These are phyloP conservation scores for Fusarium floridanum DNA, from an alignment of 2,329 filamentous ascomycete species.

Conservation along the genomic window DNA sequence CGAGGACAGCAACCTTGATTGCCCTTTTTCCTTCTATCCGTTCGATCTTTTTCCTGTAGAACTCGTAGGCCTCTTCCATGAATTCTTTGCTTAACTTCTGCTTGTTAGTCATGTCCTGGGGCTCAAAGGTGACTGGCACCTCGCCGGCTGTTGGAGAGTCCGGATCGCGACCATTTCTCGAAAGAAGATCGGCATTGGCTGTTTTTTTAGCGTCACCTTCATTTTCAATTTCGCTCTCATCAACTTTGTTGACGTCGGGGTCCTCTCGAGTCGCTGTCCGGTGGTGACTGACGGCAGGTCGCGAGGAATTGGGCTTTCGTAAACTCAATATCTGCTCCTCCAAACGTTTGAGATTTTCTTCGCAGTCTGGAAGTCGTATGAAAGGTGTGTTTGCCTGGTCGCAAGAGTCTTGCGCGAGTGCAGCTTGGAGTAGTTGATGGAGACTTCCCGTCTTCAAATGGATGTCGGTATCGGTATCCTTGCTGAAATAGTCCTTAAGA, in stretches of 20 bases:
- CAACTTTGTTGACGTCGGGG: background rate
- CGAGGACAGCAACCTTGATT: conserved; percentile 14
- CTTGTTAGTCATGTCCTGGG: too few species aligned
- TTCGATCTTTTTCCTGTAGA: background rate
- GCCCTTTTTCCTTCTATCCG: background rate
- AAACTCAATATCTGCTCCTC: background rate
- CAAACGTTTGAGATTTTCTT: too few species aligned
- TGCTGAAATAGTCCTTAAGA: background rate
- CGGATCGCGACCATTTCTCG: background rate
- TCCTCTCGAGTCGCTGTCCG: background rate
- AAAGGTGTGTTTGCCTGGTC: too few species aligned
- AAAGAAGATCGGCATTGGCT: background rate
- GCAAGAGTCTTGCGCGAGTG: background rate
- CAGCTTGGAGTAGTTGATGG: background rate
- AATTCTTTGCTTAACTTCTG: background rate
- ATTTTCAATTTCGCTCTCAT: background rate
- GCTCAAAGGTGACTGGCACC: background rate
- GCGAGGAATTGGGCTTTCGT: background rate
- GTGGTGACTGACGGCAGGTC: background rate
- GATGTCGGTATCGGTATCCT: background rate
- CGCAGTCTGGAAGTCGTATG: too few species aligned
- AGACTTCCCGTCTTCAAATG: background rate
- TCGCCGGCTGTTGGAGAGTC: background rate
- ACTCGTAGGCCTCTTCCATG: background rate
- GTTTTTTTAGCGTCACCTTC: background rate